These are phyloP conservation scores for Pythium grandisporangium DNA, from an alignment of 352 stramenopile genomes.

Conservation along the genomic window DNA sequence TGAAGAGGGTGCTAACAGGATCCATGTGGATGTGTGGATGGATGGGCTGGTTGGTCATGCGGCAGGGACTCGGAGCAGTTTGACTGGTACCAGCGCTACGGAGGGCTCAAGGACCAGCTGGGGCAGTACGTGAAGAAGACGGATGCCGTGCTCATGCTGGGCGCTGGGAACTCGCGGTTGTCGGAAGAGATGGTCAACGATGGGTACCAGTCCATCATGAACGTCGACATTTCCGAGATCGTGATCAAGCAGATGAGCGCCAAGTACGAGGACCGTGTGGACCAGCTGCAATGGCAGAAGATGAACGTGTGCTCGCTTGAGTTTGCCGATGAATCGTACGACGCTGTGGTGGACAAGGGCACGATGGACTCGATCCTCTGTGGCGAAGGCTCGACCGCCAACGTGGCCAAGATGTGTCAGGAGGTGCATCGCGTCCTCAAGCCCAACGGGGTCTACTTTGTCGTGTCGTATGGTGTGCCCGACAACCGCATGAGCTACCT, in stretches of 20 bases:
- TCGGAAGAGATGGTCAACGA: slow-evolving; percentile 96
- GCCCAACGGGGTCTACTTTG: slow-evolving; percentile 91
- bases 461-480: slow-evolving; percentile 93
- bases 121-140: slow-evolving; percentile 93
- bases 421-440: slow-evolving; percentile 93
- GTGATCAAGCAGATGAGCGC: slow-evolving; percentile 92
- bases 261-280: slow-evolving; percentile 88
- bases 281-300: slow-evolving; percentile 89
- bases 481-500: slow-evolving; percentile 95
- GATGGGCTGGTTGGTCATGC: too few relatives aligned
- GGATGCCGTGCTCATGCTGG: slow-evolving; percentile 89
- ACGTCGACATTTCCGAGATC: slow-evolving; percentile 94
- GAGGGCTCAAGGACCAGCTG: slow-evolving; percentile 85
- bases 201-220: slow-evolving; percentile 92
- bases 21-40: background rate
- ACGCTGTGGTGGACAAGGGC: slow-evolving; percentile 93
- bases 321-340: slow-evolving; percentile 92
- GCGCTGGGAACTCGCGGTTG: slow-evolving; percentile 90
- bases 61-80: slow-evolving; percentile 92
- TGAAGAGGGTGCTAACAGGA: too few relatives aligned
- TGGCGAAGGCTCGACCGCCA: slow-evolving; percentile 91
- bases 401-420: slow-evolving; percentile 94
- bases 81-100: slow-evolving; percentile 93
- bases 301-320: slow-evolving; percentile 94
- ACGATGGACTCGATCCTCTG: slow-evolving; percentile 95